These are phyloP conservation scores for Carex parvula DNA, from an alignment of 176 grass and related monocot genomes.

Conservation along the genomic window DNA sequence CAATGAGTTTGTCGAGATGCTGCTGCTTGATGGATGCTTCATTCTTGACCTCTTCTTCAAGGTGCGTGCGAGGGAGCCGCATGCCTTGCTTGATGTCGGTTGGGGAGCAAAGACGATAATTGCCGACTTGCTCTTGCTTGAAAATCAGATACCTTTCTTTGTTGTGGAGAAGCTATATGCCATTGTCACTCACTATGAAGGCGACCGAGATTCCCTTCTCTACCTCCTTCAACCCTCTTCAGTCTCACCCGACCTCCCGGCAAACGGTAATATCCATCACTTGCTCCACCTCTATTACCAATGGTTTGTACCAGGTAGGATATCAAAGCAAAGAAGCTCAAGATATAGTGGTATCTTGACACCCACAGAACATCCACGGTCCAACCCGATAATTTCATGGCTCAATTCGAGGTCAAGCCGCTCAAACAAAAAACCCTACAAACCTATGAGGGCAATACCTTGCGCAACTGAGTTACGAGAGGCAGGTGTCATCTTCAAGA, in stretches of 20 bases:
- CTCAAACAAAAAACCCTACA: background rate
- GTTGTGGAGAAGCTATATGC: background rate
- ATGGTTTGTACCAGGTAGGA: background rate
- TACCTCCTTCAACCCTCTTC: conserved; percentile 2
- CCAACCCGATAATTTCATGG: conserved; percentile 11
- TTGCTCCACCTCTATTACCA: conserved; percentile 20
- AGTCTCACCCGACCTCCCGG: background rate
- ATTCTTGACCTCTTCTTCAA: conserved; percentile 19
- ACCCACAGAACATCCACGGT: background rate
- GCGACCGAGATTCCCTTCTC: background rate
- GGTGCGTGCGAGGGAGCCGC: background rate
- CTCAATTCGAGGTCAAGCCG: background rate
- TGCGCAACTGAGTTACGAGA: conserved; percentile 25
- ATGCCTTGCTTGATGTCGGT: background rate
- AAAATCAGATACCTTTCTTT: conserved; percentile 29
- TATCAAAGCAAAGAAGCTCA: background rate
- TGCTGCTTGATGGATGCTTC: conserved; percentile 24
- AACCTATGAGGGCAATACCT: conserved; percentile 7
- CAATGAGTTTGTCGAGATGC: conserved; percentile 20
- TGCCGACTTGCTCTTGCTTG: conserved; percentile 16
- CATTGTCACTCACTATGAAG: background rate
- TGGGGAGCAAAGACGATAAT: conserved; percentile 4
- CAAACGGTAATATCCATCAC: background rate
- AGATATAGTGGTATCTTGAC: background rate
- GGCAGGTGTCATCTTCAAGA: conserved; percentile 18